phyloP scores from a whole-genome alignment of 345 rosid species.

The Kandelia obovata region DNA sequence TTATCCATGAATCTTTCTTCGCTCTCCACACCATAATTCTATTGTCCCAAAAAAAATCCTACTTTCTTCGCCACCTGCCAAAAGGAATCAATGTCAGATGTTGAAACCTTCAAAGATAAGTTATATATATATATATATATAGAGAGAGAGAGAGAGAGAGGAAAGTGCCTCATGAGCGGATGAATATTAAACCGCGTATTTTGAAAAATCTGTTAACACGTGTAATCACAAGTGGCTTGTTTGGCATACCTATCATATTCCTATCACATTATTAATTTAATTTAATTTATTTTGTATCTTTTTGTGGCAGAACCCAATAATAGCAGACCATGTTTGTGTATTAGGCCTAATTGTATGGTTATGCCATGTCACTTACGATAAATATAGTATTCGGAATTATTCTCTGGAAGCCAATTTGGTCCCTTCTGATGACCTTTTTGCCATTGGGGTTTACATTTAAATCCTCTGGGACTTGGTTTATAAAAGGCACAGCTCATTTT shows the following conservation, averaged over 20 bases:
- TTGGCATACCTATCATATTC: background rate
- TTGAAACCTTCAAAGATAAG: constrained; percentile 27
- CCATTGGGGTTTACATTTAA: too few relatives aligned
- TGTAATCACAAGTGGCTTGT: constrained; percentile 4
- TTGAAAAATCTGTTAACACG: constrained; percentile 24
- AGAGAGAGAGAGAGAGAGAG: constrained; percentile 12
- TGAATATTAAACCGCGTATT: constrained; percentile 23
- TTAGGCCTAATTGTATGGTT: too few relatives aligned
- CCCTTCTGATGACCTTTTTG: too few relatives aligned
- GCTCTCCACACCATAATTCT: background rate
- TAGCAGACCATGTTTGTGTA: too few relatives aligned
- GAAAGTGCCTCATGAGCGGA: background rate
- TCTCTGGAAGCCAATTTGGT: too few relatives aligned
- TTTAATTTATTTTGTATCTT: too few relatives aligned
- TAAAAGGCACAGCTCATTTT: too few relatives aligned
- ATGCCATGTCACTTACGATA: too few relatives aligned
- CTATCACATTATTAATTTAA: background rate
- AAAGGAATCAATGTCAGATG: constrained; percentile 2
- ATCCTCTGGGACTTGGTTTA: too few relatives aligned
- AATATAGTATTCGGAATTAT: too few relatives aligned
- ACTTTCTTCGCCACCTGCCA: constrained; percentile 15
- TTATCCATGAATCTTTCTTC: constrained; percentile 7
- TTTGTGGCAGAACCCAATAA: background rate
- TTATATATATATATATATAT: background rate
- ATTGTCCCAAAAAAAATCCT: background rate